Evolutionary conservation across 106 monocot species (phyloP).

Genomic region (Allium cepa): DNA sequence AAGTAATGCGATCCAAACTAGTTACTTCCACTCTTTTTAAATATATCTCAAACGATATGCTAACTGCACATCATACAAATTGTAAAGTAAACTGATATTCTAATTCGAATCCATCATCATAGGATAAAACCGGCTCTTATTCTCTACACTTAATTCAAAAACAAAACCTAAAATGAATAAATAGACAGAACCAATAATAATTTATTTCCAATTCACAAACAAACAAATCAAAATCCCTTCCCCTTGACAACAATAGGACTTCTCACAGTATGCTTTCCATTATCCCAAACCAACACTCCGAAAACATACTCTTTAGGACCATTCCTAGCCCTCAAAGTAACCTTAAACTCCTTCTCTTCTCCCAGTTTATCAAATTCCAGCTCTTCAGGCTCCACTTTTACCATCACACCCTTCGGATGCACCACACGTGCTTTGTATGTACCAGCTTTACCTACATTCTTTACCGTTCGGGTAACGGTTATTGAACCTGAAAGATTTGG

Average conservation of each 20-base stretch:
- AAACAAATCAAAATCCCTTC: not conserved
- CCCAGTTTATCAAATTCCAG: not conserved
- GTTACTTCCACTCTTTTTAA: too few species aligned
- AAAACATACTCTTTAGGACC: not conserved
- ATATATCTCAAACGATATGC: too few species aligned
- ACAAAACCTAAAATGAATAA: not conserved
- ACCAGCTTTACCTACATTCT: slow-evolving; percentile 10
- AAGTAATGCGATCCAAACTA: too few species aligned
- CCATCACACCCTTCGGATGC: not conserved
- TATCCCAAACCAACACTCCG: slow-evolving; percentile 5
- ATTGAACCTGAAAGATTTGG: not conserved
- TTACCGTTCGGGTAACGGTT: slow-evolving; percentile 2
- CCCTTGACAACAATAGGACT: slow-evolving; percentile 12
- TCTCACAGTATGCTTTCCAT: slow-evolving; percentile 12
- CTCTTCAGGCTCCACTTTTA: not conserved
- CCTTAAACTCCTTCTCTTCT: slow-evolving; percentile 11
- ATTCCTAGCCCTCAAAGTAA: not conserved
- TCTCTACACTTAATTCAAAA: not conserved
- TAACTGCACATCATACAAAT: too few species aligned
- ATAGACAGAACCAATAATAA: not conserved
- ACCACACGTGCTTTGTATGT: not conserved
- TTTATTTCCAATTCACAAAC: not conserved
- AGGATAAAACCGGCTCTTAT: not conserved
- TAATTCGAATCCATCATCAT: not conserved
- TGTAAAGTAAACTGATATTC: too few species aligned